phyloP scores from a whole-genome alignment of 2,329 filamentous ascomycete genomes.

The Exophiala lecanii-corni region DNA sequence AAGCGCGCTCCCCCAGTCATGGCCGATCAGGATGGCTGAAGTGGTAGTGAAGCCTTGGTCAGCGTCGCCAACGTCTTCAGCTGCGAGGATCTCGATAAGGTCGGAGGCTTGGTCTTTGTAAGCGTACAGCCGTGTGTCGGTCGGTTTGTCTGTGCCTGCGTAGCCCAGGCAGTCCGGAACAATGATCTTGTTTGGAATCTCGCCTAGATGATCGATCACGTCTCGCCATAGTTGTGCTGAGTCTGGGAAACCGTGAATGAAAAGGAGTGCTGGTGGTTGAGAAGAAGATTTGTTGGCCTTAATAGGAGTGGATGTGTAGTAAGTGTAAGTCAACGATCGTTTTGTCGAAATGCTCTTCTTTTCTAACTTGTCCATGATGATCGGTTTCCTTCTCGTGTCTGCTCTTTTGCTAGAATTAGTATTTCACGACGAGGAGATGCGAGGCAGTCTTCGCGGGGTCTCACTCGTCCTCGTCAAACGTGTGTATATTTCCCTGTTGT shows the following conservation, averaged over 20 bases:
- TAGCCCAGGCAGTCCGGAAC: constrained; percentile 39
- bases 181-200: constrained; percentile 37
- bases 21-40: constrained; percentile 46
- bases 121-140: constrained; percentile 34
- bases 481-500: too few relatives aligned
- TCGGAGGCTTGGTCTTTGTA: constrained; percentile 37
- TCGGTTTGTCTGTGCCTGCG: constrained; percentile 40
- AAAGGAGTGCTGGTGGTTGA: constrained; percentile 36
- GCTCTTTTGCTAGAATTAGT: too few relatives aligned
- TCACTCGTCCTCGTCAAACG: too few relatives aligned
- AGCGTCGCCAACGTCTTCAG: constrained; percentile 33
- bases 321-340: constrained; percentile 35
- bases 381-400: too few relatives aligned
- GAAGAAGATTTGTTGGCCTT: constrained; percentile 16
- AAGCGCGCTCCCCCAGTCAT: constrained; percentile 47
- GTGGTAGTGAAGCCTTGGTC: too few relatives aligned
- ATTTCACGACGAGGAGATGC: too few relatives aligned
- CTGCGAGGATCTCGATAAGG: constrained; percentile 38
- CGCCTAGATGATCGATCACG: constrained; percentile 37
- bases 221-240: constrained; percentile 42
- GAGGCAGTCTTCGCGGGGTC: too few relatives aligned
- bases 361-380: constrained; percentile 8
- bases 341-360: constrained; percentile 13
- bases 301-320: constrained; percentile 32
- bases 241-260: constrained; percentile 52